These are phyloP conservation scores for Trichoderma semiorbis DNA, from an alignment of 2,329 filamentous ascomycete genomes.

Conservation along the genomic window DNA sequence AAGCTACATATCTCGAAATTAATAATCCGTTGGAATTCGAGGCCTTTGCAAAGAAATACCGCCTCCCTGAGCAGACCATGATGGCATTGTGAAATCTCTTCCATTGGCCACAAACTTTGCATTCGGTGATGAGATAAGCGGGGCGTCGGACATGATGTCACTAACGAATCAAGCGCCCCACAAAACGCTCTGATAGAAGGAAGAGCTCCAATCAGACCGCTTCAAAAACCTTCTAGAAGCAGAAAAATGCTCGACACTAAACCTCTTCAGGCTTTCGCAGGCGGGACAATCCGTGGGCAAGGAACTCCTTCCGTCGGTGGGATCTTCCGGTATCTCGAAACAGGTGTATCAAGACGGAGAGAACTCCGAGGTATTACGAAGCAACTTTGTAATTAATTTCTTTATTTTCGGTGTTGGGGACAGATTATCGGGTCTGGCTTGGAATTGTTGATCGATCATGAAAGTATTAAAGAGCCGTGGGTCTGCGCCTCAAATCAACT, in stretches of 20 bases:
- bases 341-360: neutral
- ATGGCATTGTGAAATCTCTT: neutral
- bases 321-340: constrained; percentile 5
- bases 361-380: neutral
- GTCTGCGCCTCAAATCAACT: neutral
- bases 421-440: neutral
- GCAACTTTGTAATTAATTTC: neutral
- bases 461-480: constrained; percentile 6
- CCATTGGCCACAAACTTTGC: neutral
- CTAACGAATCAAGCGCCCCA: neutral
- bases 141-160: constrained; percentile 9
- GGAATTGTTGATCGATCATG: neutral
- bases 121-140: neutral
- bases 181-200: neutral
- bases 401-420: neutral
- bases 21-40: neutral
- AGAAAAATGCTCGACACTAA: neutral
- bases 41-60: neutral
- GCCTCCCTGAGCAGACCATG: neutral
- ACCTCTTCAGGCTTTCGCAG: neutral
- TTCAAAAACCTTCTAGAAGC: neutral
- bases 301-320: neutral
- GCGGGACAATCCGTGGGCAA: constrained; percentile 5
- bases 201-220: neutral
- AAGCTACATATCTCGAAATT: neutral